Evolutionary conservation across 345 rosid species (phyloP), one percentile per base, ranked within the genome.

Genomic region (Eutrema japonicum): DNA sequence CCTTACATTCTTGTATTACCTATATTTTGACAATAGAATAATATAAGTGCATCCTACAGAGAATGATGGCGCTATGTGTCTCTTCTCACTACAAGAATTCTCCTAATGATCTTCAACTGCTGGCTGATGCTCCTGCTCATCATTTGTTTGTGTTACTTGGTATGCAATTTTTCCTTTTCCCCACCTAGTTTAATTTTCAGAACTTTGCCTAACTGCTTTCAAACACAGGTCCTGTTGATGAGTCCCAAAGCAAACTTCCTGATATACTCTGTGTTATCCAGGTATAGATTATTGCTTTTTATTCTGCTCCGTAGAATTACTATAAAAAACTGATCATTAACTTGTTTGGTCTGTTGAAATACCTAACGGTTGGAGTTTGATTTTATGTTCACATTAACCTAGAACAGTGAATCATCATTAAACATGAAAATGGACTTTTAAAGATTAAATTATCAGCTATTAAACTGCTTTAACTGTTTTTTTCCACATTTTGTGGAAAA

Each of bases 51-150:
- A 48, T 73, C 72, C 27, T 83, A 82, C 94, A 95, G 99, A 84
- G 99, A 71, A 90, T 89, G 97, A 90, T 95, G 99, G 93, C 98
- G 49, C 83, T 95, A 35, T 87, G 84, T 73, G 99, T 95, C 68
- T 83, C 99, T 50, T 95, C 99, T 76, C 99, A 95, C 83, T 95
- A 95, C 72, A 95, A 92, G 79, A 95, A 95, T 77, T 95, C 99
- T 53, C 99, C 99, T 8, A 95, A 95, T 79, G 99, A 95, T 80
- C 86, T 95, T 56, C 99, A 92, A 78, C 78, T 95, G 22, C 82
- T 95, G 88, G 98, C 98, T 51, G 99, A 95, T 89, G 99, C 99
- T 83, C 99, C 98, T 14, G 98, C 99, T 48, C 99, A 95, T 79
- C 99, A 92, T 83, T 83, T 95, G 66, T 95, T 90, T 77, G 97